Evolutionary conservation across 192 early-diverging fungal genomes (phyloP).

Genomic region (Entomortierella beljakovae): DNA sequence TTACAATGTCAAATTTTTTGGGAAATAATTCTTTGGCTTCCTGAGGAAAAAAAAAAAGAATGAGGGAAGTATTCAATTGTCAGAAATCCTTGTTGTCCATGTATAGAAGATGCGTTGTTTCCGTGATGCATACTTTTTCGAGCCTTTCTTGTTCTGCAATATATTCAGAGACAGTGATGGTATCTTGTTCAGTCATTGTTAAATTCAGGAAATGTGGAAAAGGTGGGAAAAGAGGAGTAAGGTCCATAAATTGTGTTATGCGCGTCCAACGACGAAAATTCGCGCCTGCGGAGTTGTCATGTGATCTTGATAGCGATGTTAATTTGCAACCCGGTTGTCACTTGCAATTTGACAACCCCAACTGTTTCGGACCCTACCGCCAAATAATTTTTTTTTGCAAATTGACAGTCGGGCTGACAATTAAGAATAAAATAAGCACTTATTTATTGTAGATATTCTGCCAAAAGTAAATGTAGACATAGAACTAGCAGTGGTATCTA

Average conservation of each 20-base stretch:
- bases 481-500: no score
- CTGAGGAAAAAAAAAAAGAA: neutral
- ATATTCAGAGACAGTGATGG: slow-evolving; percentile 54
- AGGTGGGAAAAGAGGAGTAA: neutral
- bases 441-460: no score
- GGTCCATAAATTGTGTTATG: neutral
- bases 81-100: neutral
- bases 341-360: no score
- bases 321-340: no score
- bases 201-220: neutral
- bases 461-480: no score
- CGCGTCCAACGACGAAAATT: no score
- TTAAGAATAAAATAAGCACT: no score
- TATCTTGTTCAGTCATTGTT: slow-evolving; percentile 47
- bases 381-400: no score
- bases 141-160: slow-evolving; percentile 49
- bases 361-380: no score
- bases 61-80: neutral
- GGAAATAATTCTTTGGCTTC: slow-evolving; percentile 48
- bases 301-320: no score
- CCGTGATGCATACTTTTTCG: slow-evolving; percentile 14
- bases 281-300: no score
- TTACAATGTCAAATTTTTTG: slow-evolving; percentile 53
- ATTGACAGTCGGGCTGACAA: no score
- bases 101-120: neutral